These are phyloP conservation scores for Sporothrix pseudoabietina DNA, from an alignment of 2,329 filamentous ascomycete genomes.

Conservation along the genomic window DNA sequence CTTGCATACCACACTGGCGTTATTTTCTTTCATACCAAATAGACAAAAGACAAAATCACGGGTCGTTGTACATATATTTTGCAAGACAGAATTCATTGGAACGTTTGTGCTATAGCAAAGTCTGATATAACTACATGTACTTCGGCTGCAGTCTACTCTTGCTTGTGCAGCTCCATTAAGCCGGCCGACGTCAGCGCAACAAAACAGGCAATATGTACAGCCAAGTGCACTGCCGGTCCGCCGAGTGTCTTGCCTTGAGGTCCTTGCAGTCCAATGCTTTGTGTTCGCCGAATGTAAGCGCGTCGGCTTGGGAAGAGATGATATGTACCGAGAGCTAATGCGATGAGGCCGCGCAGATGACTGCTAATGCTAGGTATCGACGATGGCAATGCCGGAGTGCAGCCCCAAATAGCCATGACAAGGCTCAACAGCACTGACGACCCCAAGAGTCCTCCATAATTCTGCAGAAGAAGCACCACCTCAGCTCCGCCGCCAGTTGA, in stretches of 20 bases:
- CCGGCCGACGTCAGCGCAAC: conserved; percentile 41
- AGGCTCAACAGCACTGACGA: conserved; percentile 50
- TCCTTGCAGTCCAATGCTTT: conserved; percentile 31
- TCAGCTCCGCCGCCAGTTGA: conserved; percentile 41
- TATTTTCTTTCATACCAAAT: not conserved
- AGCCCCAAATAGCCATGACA: conserved; percentile 39
- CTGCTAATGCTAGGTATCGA: not conserved
- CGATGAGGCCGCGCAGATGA: conserved; percentile 41
- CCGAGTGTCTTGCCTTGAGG: conserved; percentile 44
- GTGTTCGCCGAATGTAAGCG: conserved; percentile 44
- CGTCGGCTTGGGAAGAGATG: conserved; percentile 53
- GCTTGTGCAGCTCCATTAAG: conserved; percentile 27
- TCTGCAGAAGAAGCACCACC: conserved; percentile 49
- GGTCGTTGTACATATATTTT: not conserved
- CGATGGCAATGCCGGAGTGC: not conserved
- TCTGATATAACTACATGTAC: not conserved
- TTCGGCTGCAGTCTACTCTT: not conserved
- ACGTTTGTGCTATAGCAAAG: not conserved
- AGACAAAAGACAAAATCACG: conserved; percentile 30
- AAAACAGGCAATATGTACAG: conserved; percentile 47
- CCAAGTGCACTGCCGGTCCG: conserved; percentile 51
- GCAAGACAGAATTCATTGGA: not conserved
- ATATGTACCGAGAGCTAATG: conserved; percentile 50
- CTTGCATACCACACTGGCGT: conserved; percentile 30
- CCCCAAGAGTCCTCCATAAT: conserved; percentile 52